Evolutionary conservation across 352 stramenopile species (phyloP).

Genomic region (Phytopythium cucurbitacearum): DNA sequence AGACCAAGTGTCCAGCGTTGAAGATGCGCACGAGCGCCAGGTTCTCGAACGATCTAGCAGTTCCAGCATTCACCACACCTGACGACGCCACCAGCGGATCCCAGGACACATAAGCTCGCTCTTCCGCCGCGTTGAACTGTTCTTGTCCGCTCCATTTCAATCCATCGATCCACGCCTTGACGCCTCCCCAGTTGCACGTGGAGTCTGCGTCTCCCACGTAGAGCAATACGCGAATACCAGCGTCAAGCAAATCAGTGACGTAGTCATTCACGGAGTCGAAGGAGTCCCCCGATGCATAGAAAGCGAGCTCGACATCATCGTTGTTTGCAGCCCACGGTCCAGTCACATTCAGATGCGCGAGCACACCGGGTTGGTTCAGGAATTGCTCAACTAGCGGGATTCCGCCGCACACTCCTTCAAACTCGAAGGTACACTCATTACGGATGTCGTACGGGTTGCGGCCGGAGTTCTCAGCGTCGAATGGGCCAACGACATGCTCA

Average conservation of each 20-base stretch:
- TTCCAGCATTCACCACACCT: not conserved
- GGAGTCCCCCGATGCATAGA: constrained; percentile 45
- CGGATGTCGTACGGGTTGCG: constrained; percentile 71
- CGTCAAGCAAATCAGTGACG: constrained; percentile 83
- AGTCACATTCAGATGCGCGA: constrained; percentile 18
- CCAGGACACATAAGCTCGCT: constrained; percentile 15
- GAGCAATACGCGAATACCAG: constrained; percentile 82
- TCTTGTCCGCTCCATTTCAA: constrained; percentile 90
- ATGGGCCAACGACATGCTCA: constrained; percentile 22
- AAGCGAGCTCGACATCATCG: constrained; percentile 58
- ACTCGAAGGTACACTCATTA: constrained; percentile 25
- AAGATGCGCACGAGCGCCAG: constrained; percentile 48
- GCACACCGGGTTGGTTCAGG: constrained; percentile 40
- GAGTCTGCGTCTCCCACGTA: constrained; percentile 96
- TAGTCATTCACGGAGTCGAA: constrained; percentile 64
- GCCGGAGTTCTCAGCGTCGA: constrained; percentile 21
- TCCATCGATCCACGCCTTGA: constrained; percentile 90
- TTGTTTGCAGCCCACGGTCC: constrained; percentile 40
- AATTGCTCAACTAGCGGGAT: constrained; percentile 34
- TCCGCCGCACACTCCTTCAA: constrained; percentile 29
- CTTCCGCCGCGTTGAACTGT: constrained; percentile 69
- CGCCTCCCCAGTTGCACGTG: constrained; percentile 96
- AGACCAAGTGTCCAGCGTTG: constrained; percentile 50
- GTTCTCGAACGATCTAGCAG: constrained; percentile 24
- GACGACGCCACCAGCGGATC: constrained; percentile 2